These are phyloP conservation scores for Saccharomycopsis capsularis DNA, from an alignment of 805 yeast species.

Conservation along the genomic window DNA sequence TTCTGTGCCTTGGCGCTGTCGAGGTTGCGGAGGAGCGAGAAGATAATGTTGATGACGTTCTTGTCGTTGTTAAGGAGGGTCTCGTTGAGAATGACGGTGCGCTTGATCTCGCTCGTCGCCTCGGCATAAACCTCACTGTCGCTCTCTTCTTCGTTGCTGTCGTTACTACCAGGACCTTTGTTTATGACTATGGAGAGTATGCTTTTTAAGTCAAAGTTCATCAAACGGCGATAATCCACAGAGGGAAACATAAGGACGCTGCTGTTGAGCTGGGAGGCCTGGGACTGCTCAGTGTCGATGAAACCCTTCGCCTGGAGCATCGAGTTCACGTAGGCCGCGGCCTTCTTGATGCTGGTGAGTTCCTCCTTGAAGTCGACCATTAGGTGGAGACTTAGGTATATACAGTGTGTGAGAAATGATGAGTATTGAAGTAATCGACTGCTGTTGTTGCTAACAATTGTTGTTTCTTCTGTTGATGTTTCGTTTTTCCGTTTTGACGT, in stretches of 20 bases:
- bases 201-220: conserved; percentile 1
- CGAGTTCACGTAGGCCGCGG: conserved; percentile 9
- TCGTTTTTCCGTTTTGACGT: no score
- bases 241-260: conserved; percentile 7
- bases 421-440: no score
- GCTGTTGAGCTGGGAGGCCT: neutral
- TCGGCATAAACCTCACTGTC: neutral
- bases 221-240: conserved; percentile 5
- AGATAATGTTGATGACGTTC: conserved; percentile 15
- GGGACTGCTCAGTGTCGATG: neutral
- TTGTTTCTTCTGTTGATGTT: no score
- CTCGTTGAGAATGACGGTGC: conserved; percentile 8
- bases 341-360: conserved; percentile 16
- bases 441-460: no score
- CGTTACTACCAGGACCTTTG: neutral
- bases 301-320: conserved; percentile 12
- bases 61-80: conserved; percentile 16
- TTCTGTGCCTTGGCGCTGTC: conserved; percentile 11
- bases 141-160: neutral
- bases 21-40: conserved; percentile 12
- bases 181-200: no score
- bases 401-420: no score
- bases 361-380: conserved; percentile 16
- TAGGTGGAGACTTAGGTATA: no score
- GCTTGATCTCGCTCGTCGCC: neutral